Base-by-base conservation (phyloP, 345 rosid genomes). In the Psidium friedrichsthalianum region DNA sequence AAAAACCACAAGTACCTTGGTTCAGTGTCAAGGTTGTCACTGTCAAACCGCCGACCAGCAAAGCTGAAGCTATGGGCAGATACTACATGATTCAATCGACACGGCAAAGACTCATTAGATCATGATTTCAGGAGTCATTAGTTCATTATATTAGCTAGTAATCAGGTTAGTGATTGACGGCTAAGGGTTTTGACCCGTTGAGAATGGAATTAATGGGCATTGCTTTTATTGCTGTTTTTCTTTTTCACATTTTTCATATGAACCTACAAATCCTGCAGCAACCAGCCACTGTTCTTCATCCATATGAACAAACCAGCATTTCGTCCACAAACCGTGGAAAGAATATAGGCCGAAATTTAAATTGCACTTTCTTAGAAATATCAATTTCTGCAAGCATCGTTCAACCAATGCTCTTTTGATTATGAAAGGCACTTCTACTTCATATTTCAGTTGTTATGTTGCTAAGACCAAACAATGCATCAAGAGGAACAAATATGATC, bases 21-120 rank as follows among this genome's bases (percentile, higher is more conserved):
- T 96, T 98, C 85, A 95, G 52, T n/a, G 98, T 90, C 89, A 97
- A 86, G 55, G 98, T 89, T 84, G 98, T 95, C 81, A 92, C 78
- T 51, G 99, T 95, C 88, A 97, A 92, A 61, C 98, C 96, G 89
- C 98, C 99, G 21, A 95, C 91, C 8, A 97, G 59, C 92, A 95
- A 87, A 74, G 98, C 97, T 51, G 99, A 97, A 84, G 99, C 99
- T 64, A 95, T 92, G 0, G 99, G 99, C 82, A 95, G 94, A 91
- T 95, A 97, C 99, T 97, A 97, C 90, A 87, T 59, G 61, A 82
- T 82, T 10, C 49, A 82, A 82, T 3, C 1, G 47, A 69, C 80
- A 18, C 3, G 6, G 80, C 80, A 69, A 32, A 69, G 80, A 36
- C 20, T 64, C 47, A 18, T 69, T 36, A 69, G 80, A 69, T 36